These are phyloP conservation scores for Ophiocordyceps camponoti-floridani DNA, from an alignment of 2,329 filamentous ascomycete genomes.

Conservation along the genomic window DNA sequence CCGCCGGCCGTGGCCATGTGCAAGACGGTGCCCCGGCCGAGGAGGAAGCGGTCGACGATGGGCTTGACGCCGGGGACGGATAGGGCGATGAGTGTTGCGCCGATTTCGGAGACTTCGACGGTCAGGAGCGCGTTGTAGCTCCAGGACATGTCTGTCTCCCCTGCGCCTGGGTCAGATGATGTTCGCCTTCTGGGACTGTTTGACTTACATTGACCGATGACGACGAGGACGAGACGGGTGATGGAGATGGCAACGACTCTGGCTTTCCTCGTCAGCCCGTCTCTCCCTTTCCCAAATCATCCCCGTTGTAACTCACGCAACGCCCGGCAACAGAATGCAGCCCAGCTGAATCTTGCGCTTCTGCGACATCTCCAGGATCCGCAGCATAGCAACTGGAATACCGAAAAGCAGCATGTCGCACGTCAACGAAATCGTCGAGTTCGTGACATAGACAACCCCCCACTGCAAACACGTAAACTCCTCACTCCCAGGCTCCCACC, in stretches of 20 bases:
- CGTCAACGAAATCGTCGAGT: conserved; percentile 22
- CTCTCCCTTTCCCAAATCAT: no score
- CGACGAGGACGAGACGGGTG: conserved; percentile 26
- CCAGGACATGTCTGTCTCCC: conserved; percentile 29
- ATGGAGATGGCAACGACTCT: conserved; percentile 31
- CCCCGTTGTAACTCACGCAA: conserved; percentile 17
- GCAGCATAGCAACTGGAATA: conserved; percentile 29
- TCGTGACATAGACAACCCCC: conserved; percentile 34
- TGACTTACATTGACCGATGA: conserved; percentile 19
- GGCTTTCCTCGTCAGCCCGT: no score
- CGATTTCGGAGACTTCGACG: conserved; percentile 31
- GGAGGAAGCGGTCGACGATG: conserved; percentile 18
- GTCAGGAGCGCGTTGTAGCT: conserved; percentile 29
- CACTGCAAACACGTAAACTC: conserved; percentile 27
- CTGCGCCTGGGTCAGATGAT: background rate
- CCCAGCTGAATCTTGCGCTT: conserved; percentile 27
- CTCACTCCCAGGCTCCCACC: conserved; percentile 21
- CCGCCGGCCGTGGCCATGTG: conserved; percentile 4
- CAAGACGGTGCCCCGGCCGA: conserved; percentile 8
- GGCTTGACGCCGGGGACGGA: conserved; percentile 32
- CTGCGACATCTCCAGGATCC: conserved; percentile 22
- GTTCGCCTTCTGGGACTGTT: background rate
- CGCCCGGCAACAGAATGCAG: conserved; percentile 28
- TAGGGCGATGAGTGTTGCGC: conserved; percentile 28
- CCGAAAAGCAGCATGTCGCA: conserved; percentile 32